phyloP scores from a whole-genome alignment of 306 rosid genomes.

The Argentina anserina region DNA sequence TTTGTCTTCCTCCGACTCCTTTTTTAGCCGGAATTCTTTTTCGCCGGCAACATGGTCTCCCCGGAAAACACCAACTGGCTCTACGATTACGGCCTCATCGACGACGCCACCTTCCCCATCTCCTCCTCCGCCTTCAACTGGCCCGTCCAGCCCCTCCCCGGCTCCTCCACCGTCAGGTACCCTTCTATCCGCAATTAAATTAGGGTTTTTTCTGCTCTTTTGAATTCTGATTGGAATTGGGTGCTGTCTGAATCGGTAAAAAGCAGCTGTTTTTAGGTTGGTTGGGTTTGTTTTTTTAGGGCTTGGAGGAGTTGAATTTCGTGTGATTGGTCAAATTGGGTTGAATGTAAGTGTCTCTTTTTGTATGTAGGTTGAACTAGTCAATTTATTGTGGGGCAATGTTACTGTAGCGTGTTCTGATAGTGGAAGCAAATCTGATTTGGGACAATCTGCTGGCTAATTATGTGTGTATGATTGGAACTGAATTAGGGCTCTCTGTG shows the following conservation, averaged over 20 bases:
- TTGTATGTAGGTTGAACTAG: constrained; percentile 5
- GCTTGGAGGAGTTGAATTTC: constrained; percentile 3
- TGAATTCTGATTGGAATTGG: background rate
- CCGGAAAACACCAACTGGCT: constrained; percentile 93
- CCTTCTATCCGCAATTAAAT: too few species aligned
- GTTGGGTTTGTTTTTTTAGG: constrained; percentile 11
- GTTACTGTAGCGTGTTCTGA: background rate
- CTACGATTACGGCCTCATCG: constrained; percentile 69
- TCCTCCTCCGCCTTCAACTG: constrained; percentile 61
- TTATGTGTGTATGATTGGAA: background rate
- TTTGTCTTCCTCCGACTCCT: too few species aligned
- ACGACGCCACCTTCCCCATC: constrained; percentile 59
- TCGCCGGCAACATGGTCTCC: constrained; percentile 59
- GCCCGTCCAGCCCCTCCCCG: constrained; percentile 52
- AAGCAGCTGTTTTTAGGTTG: too few species aligned
- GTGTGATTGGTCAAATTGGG: background rate
- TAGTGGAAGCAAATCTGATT: background rate
- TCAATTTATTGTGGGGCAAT: background rate
- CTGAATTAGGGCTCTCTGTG: background rate
- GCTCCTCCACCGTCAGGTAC: constrained; percentile 54
- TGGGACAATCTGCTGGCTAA: background rate
- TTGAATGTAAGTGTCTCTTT: constrained; percentile 4
- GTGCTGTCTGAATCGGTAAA: background rate
- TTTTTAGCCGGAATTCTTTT: constrained; percentile 20
- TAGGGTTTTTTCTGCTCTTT: background rate